Percentiles rank a stretch among this genome's conserved stretches.
Conservation (phyloP, 148 eudicot species). For the Fagopyrum esculentum region DNA sequence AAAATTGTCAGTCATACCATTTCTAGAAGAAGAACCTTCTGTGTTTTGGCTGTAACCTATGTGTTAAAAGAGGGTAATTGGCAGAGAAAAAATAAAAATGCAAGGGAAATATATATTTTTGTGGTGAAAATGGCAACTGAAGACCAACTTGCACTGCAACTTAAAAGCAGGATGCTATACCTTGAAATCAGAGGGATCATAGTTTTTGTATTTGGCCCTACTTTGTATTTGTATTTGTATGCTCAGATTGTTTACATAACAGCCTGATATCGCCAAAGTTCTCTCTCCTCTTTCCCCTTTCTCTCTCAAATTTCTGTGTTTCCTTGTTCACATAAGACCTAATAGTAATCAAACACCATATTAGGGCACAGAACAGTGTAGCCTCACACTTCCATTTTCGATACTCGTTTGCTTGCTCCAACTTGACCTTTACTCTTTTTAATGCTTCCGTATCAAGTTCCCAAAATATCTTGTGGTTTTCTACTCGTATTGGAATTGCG, state of each 20-base stretch:
- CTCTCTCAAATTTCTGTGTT: background rate
- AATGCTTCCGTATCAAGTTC: background rate
- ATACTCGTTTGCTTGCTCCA: background rate
- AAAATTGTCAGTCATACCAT: too few relatives aligned
- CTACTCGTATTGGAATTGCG: too few relatives aligned
- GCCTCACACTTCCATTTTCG: background rate
- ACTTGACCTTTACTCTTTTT: background rate
- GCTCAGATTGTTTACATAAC: background rate
- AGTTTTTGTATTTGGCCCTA: background rate
- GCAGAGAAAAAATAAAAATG: too few relatives aligned
- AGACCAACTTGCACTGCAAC: background rate
- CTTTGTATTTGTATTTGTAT: background rate
- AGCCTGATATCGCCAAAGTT: slow-evolving; percentile 3
- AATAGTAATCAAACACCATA: background rate
- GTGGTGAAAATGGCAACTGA: background rate
- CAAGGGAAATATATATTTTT: background rate
- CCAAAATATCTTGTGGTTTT: too few relatives aligned
- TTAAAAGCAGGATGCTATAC: background rate
- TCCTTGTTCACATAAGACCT: background rate
- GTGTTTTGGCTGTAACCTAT: too few relatives aligned
- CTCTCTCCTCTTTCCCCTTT: background rate
- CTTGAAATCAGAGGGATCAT: background rate
- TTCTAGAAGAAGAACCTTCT: too few relatives aligned
- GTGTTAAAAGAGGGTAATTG: too few relatives aligned
- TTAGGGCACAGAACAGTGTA: too few relatives aligned